These are phyloP conservation scores for Jacaranda copaia DNA, from an alignment of 257 asterid species.

Conservation along the genomic window DNA sequence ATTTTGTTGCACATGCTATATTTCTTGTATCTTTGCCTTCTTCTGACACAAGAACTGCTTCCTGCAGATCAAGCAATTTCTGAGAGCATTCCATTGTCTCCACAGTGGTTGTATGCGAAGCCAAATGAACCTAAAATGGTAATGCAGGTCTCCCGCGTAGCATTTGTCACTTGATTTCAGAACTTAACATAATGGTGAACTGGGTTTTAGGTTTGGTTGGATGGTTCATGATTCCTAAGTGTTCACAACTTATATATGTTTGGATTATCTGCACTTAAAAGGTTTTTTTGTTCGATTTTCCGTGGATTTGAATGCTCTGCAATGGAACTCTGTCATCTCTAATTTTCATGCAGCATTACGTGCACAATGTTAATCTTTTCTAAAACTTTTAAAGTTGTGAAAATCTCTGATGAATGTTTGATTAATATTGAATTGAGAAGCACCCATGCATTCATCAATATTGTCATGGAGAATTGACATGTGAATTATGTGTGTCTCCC, in stretches of 20 bases:
- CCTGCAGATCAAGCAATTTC: constrained; percentile 76
- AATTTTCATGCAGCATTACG: background rate
- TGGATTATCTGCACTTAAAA: constrained; percentile 2
- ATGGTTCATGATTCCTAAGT: constrained; percentile 17
- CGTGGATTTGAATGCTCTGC: constrained; percentile 6
- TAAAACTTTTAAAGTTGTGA: background rate
- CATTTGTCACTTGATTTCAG: background rate
- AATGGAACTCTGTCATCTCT: constrained; percentile 1
- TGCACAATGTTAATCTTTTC: background rate
- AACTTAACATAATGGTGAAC: constrained; percentile 12
- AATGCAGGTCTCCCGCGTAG: constrained; percentile 28
- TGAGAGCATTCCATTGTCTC: constrained; percentile 95
- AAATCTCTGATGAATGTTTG: background rate
- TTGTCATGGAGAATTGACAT: background rate
- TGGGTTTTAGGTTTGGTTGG: background rate
- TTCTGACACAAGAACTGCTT: constrained; percentile 33
- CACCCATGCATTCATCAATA: background rate
- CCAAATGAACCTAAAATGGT: constrained; percentile 82
- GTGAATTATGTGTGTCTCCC: constrained; percentile 2
- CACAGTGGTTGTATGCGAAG: constrained; percentile 93
- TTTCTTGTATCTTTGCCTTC: constrained; percentile 3
- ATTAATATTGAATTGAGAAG: background rate
- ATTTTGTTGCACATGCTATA: constrained; percentile 10
- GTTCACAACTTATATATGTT: background rate
- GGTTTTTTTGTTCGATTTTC: background rate